phyloP scores from a whole-genome alignment of 73 alveolate genomes.

The Paramecium primaurelia region DNA sequence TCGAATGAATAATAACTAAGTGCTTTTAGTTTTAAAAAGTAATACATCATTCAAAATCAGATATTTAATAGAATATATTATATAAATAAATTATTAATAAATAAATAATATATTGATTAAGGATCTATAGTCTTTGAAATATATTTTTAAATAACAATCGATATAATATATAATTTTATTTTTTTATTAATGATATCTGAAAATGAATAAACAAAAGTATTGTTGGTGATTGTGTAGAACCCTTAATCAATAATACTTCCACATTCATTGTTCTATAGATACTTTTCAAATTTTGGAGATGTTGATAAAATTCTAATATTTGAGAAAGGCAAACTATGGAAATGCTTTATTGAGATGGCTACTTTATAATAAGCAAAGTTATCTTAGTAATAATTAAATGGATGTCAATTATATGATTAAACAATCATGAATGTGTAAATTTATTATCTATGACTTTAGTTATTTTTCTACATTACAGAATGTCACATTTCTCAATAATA shows the following conservation, averaged over 20 bases:
- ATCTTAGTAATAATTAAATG: constrained; percentile 43
- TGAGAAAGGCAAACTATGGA: constrained; percentile 57
- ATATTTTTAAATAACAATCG: background rate
- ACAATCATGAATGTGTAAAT: constrained; percentile 57
- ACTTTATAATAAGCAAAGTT: constrained; percentile 35
- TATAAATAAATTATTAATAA: no score
- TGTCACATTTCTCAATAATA: constrained; percentile 49
- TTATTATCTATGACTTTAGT: background rate
- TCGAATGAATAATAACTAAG: background rate
- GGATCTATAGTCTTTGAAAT: background rate
- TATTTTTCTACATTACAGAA: constrained; percentile 41
- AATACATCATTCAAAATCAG: background rate
- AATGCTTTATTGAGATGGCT: constrained; percentile 59
- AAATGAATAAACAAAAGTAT: background rate
- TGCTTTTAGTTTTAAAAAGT: background rate
- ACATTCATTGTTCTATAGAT: constrained; percentile 48
- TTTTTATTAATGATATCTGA: background rate
- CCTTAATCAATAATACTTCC: constrained; percentile 41
- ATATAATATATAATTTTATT: background rate
- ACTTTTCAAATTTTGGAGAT: constrained; percentile 47
- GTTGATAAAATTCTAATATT: constrained; percentile 51
- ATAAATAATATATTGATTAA: background rate
- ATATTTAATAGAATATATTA: no score
- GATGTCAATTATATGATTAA: constrained; percentile 11
- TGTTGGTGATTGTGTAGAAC: constrained; percentile 23